These are phyloP conservation scores for Petasospora fabianii DNA, from an alignment of 1,139 yeast species.

Conservation along the genomic window DNA sequence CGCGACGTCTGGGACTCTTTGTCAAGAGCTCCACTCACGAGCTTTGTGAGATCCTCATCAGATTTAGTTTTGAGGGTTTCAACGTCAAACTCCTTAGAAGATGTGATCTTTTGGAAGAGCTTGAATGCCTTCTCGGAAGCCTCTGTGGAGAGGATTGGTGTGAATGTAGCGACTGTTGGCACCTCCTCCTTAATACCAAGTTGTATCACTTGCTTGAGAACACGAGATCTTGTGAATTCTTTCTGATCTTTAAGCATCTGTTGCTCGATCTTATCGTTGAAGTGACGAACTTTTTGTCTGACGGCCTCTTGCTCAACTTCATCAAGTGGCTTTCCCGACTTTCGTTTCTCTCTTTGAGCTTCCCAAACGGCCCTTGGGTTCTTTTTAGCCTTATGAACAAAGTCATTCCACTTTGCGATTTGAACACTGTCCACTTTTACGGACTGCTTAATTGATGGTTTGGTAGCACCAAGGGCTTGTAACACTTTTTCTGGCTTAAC, in stretches of 20 bases:
- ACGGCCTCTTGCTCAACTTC: constrained; percentile 25
- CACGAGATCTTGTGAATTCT: constrained; percentile 20
- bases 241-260: constrained; percentile 28
- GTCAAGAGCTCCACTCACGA: constrained; percentile 15
- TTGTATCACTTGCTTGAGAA: constrained; percentile 19
- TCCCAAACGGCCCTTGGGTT: constrained; percentile 58
- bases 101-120: constrained; percentile 18
- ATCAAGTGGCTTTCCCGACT: constrained; percentile 22
- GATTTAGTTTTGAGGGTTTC: constrained; percentile 15
- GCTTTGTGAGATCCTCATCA: constrained; percentile 13
- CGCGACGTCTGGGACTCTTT: constrained; percentile 16
- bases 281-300: constrained; percentile 25
- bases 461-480: constrained; percentile 77
- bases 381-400: constrained; percentile 48
- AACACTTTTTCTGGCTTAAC: constrained; percentile 86
- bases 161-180: constrained; percentile 14
- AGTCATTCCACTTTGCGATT: constrained; percentile 70
- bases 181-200: constrained; percentile 18
- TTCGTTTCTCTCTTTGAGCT: constrained; percentile 35
- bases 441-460: constrained; percentile 71
- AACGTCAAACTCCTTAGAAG: constrained; percentile 15
- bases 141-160: constrained; percentile 12
- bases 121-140: constrained; percentile 24
- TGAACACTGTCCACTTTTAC: constrained; percentile 67
- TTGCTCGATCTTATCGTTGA: constrained; percentile 28